Evolutionary conservation across 495 filamentous ascomycete genomes (phyloP), one percentile per base, ranked within the genome.

Genomic region (Sphaerosporella brunnea): DNA sequence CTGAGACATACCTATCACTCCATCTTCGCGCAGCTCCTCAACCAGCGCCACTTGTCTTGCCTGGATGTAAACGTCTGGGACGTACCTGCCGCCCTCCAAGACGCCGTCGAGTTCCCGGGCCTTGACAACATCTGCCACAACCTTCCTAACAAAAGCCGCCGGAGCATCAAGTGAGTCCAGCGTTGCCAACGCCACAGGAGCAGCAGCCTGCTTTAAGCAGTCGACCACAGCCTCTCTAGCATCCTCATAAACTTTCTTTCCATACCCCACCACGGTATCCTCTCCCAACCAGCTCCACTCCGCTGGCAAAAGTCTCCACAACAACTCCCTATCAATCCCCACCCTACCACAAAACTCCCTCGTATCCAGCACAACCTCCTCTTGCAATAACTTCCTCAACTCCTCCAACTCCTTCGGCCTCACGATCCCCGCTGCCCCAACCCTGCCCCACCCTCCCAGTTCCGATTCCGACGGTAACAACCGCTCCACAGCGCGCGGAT

Each of bases 381-480:
- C 39, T 34, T 35, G 18, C 30, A 60, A 36, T 19, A 48, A 35
- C 25, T 36, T 38, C 34, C 38, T 49, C 15, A 60, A 37, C 20
- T 46, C 40, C 49, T 53, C 49, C 32, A 58, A 47, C 35, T 58
- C 55, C 3, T 13, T 21, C 8, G 18, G 9, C 35, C 28, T 55
- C 13, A 60, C 36, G 11, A 60, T 50, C 20, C 42, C 50, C 1
- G 51, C 55, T 26, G 16, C 41, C 16, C 57, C 57, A 25, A 60
- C 50, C 53, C 55, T 58, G 3, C 52, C 49, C 57, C 56, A 59
- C 8, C 39, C 53, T 38, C 49, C 50, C 23, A 18, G 28, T 34
- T 58, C 37, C 48, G 23, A 25, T 11, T 42, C 30, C 2, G 54
- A 36, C 23, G 57, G 57, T n/a, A 60, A 19, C 3, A 60, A 45